phyloP scores from a whole-genome alignment of 2,329 filamentous ascomycete genomes.

The Aplosporella prunicola region DNA sequence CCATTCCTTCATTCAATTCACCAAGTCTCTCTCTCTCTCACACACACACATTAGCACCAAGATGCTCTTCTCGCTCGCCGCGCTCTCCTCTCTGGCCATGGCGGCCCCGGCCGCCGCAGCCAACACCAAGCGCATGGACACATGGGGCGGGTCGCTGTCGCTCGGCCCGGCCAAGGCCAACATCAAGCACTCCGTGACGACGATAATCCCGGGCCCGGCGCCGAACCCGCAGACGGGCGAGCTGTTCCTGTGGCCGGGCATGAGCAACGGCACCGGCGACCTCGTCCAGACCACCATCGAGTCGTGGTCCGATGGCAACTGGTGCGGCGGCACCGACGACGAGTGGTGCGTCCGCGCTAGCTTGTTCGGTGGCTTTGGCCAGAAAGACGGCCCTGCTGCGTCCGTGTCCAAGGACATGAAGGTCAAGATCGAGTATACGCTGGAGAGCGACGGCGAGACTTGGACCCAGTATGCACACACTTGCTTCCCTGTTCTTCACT shows the following conservation, averaged over 20 bases:
- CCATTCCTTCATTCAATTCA: too few species aligned
- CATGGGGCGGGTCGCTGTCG: constrained; percentile 31
- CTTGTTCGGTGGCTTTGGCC: constrained; percentile 34
- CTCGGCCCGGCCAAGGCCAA: constrained; percentile 29
- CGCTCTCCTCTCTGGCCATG: too few species aligned
- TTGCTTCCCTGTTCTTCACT: background rate
- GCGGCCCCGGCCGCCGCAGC: too few species aligned
- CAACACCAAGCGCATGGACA: constrained; percentile 20
- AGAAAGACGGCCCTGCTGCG: constrained; percentile 22
- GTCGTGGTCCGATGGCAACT: constrained; percentile 31
- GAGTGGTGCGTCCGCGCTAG: constrained; percentile 36
- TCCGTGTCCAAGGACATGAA: constrained; percentile 23
- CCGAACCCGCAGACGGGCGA: constrained; percentile 30
- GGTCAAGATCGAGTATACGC: constrained; percentile 22
- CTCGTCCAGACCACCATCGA: constrained; percentile 36
- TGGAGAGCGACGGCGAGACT: constrained; percentile 19
- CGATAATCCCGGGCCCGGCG: constrained; percentile 31
- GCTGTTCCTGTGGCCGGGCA: constrained; percentile 37
- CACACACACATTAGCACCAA: too few species aligned
- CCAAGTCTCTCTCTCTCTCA: too few species aligned
- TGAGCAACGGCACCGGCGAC: constrained; percentile 38
- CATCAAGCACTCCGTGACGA: constrained; percentile 33
- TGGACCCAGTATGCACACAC: constrained; percentile 22
- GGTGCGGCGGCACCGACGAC: constrained; percentile 31
- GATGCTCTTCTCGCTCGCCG: too few species aligned